Conservation (phyloP, 2,329 filamentous ascomycete species). For the Pleomassaria siparia region DNA sequence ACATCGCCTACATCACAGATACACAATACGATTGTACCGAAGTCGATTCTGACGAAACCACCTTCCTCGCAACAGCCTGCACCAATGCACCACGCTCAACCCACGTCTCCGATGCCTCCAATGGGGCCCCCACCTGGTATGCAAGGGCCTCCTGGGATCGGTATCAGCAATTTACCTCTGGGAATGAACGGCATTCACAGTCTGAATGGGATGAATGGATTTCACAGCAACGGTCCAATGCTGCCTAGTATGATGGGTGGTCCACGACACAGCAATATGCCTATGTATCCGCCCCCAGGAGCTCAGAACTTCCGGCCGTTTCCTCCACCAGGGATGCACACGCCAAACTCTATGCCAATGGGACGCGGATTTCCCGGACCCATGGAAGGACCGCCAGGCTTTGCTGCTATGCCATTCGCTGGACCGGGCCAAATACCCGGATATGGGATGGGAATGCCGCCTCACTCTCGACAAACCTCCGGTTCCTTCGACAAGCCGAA, state of each 20-base stretch:
- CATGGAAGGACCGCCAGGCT: conserved; percentile 60
- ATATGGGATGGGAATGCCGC: conserved; percentile 46
- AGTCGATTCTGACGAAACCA: conserved; percentile 64
- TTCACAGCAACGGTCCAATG: conserved; percentile 56
- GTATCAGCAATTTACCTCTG: conserved; percentile 49
- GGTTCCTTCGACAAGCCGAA: conserved; percentile 59
- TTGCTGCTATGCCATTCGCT: conserved; percentile 48
- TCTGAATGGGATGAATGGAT: conserved; percentile 22
- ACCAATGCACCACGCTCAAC: conserved; percentile 60
- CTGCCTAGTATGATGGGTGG: conserved; percentile 53
- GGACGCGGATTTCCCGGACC: conserved; percentile 58
- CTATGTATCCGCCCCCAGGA: conserved; percentile 57
- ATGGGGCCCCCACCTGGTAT: conserved; percentile 60
- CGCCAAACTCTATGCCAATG: conserved; percentile 57
- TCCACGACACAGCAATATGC: conserved; percentile 57
- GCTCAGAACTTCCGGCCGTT: conserved; percentile 58
- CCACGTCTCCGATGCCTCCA: conserved; percentile 65
- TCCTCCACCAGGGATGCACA: conserved; percentile 61
- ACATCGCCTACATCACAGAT: conserved; percentile 64
- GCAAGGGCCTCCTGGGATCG: conserved; percentile 56
- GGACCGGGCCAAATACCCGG: conserved; percentile 40
- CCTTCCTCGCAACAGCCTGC: conserved; percentile 48
- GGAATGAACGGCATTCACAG: conserved; percentile 52
- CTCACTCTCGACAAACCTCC: conserved; percentile 77
- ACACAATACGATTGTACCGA: conserved; percentile 66